phyloP scores from a whole-genome alignment of 192 early-diverging fungal genomes.

The Coemansia sp. region DNA sequence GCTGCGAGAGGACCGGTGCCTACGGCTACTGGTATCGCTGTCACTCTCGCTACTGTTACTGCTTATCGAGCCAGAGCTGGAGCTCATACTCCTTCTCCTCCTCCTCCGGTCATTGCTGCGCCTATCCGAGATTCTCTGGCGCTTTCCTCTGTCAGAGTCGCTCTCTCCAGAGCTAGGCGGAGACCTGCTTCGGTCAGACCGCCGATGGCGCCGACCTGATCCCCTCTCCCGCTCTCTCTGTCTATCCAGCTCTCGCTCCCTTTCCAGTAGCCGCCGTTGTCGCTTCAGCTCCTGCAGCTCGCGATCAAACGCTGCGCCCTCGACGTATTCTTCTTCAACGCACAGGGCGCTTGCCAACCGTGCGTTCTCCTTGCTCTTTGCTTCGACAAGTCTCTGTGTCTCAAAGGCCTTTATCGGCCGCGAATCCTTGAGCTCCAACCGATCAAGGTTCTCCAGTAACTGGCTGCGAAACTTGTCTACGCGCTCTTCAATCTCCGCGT shows the following conservation, averaged over 20 bases:
- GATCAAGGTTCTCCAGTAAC: conserved; percentile 61
- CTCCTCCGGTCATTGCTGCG: neutral
- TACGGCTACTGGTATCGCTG: neutral
- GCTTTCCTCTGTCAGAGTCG: neutral
- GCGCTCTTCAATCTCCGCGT: conserved; percentile 68
- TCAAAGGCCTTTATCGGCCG: conserved; percentile 60
- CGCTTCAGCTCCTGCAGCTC: conserved; percentile 65
- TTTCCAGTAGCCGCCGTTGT: conserved; percentile 26
- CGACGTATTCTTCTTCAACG: conserved; percentile 65
- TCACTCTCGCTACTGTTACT: conserved; percentile 4
- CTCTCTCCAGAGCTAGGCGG: neutral
- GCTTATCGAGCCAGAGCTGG: neutral
- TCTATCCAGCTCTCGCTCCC: conserved; percentile 19
- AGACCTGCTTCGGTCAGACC: conserved; percentile 1
- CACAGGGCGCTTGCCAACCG: conserved; percentile 69
- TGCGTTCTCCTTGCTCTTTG: conserved; percentile 70
- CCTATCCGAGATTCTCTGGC: neutral
- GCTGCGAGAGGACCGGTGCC: conserved; percentile 1
- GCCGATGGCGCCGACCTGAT: neutral
- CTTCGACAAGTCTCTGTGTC: conserved; percentile 71
- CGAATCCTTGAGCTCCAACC: conserved; percentile 10
- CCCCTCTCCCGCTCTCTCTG: neutral
- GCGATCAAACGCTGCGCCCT: conserved; percentile 74
- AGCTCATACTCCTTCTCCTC: conserved; percentile 9
- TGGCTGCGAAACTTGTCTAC: conserved; percentile 63